A percentile compares a stretch with the other conserved stretches of the same genome.
phyloP scores from a whole-genome alignment of 2,329 filamentous ascomycete species.

The Diaporthe aspalathi region DNA sequence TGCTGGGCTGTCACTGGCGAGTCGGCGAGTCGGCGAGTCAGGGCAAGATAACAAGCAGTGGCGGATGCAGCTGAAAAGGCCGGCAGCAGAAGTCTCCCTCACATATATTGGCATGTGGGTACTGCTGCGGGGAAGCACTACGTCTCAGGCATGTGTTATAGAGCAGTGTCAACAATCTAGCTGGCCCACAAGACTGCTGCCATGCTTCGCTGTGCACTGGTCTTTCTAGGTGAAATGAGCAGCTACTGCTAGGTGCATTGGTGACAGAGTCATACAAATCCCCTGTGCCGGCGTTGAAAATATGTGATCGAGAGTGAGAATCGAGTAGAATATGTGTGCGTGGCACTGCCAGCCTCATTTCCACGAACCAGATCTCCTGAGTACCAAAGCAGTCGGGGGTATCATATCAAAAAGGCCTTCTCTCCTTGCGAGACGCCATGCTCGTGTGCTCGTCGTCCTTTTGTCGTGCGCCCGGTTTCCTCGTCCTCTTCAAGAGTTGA shows the following conservation, averaged over 20 bases:
- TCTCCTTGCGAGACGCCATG: background rate
- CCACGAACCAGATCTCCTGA: constrained; percentile 8
- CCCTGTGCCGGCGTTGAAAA: background rate
- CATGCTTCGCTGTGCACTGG: background rate
- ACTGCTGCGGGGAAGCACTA: background rate
- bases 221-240: background rate
- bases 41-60: background rate
- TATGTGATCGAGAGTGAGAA: background rate
- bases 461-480: background rate
- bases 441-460: background rate
- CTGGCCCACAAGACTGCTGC: background rate
- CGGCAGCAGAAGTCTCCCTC: background rate
- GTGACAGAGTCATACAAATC: background rate
- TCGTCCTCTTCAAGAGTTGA: background rate
- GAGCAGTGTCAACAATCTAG: background rate
- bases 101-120: constrained; percentile 6
- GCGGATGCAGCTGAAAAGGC: constrained; percentile 1
- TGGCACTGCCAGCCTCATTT: constrained; percentile 14
- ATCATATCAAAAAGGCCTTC: constrained; percentile 24
- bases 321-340: background rate
- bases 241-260: constrained; percentile 19
- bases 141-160: background rate
- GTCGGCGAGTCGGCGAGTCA: background rate
- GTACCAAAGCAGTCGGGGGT: constrained; percentile 29
- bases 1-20: background rate